Percentiles rank a stretch among this genome's conserved stretches.
Evolutionary conservation across 2,329 filamentous ascomycete genomes (phyloP).

Genomic region (Aspergillus udagawae): DNA sequence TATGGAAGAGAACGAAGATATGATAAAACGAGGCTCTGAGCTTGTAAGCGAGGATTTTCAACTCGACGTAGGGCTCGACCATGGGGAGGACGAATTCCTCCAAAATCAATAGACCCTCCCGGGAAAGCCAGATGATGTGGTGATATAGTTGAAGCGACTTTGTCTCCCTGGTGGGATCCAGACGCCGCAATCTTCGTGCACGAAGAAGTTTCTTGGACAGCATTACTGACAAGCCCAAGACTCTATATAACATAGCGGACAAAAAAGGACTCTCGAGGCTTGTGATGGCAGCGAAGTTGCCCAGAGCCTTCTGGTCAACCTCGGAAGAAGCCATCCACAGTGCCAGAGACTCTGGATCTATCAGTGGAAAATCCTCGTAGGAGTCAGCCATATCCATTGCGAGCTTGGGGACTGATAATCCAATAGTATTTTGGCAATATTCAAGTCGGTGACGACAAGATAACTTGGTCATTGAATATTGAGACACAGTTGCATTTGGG

Average conservation of each 20-base stretch:
- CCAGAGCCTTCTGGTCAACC: constrained; percentile 96
- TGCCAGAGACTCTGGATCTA: constrained; percentile 29
- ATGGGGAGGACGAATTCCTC: constrained; percentile 83
- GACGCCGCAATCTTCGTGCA: constrained; percentile 74
- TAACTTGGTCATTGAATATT: background rate
- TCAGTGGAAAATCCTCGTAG: constrained; percentile 23
- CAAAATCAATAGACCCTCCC: constrained; percentile 83
- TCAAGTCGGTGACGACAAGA: background rate
- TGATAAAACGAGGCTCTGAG: constrained; percentile 92
- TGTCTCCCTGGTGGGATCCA: constrained; percentile 74
- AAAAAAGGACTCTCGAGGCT: constrained; percentile 74
- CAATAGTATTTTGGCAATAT: background rate
- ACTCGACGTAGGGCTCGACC: constrained; percentile 72
- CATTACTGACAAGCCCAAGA: constrained; percentile 84
- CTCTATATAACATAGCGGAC: constrained; percentile 74
- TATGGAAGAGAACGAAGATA: constrained; percentile 94
- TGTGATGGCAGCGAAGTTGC: constrained; percentile 77
- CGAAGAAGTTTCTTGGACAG: constrained; percentile 78
- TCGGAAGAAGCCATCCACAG: constrained; percentile 86
- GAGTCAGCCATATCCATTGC: constrained; percentile 26
- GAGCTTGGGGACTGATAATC: background rate
- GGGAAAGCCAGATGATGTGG: constrained; percentile 92
- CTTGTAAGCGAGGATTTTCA: constrained; percentile 88
- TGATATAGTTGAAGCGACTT: constrained; percentile 78
- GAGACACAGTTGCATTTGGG: background rate